Conservation (phyloP, 1,284 basidiomycete genomes). For the Ustilago crameri region DNA sequence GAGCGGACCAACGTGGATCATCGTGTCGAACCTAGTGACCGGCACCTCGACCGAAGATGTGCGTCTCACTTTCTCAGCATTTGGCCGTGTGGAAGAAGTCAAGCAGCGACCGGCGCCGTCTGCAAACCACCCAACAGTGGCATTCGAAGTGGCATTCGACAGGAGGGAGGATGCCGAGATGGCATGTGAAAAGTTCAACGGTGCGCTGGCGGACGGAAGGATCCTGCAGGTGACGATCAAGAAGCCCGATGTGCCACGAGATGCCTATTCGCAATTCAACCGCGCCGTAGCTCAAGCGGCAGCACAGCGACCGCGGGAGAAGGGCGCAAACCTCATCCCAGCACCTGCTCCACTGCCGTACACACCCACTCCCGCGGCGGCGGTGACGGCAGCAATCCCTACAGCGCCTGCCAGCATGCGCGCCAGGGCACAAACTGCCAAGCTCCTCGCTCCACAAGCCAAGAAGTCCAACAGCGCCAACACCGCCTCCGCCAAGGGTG, state of each 20-base stretch:
- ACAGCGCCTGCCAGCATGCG: slow-evolving; percentile 47
- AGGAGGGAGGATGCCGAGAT: slow-evolving; percentile 44
- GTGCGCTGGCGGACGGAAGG: slow-evolving; percentile 64
- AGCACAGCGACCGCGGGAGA: slow-evolving; percentile 40
- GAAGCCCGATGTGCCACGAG: slow-evolving; percentile 37
- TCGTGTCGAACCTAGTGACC: slow-evolving; percentile 60
- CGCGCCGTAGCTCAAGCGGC: slow-evolving; percentile 38
- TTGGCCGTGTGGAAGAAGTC: slow-evolving; percentile 58
- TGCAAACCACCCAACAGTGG: slow-evolving; percentile 55
- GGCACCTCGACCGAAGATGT: slow-evolving; percentile 65
- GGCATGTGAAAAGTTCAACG: slow-evolving; percentile 62
- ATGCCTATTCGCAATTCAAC: slow-evolving; percentile 38
- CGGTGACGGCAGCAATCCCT: slow-evolving; percentile 38
- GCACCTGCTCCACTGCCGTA: slow-evolving; percentile 42
- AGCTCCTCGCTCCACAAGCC: slow-evolving; percentile 35
- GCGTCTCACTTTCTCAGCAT: slow-evolving; percentile 59
- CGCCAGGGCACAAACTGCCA: slow-evolving; percentile 19
- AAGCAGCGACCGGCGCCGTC: slow-evolving; percentile 50
- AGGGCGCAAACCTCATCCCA: slow-evolving; percentile 32
- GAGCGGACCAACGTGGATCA: slow-evolving; percentile 60
- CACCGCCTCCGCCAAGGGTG: slow-evolving; percentile 1
- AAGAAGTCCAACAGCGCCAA: slow-evolving; percentile 23
- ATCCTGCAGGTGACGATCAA: slow-evolving; percentile 57
- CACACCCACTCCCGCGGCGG: slow-evolving; percentile 33
- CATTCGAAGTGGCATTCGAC: slow-evolving; percentile 62